Conservation (phyloP, 1,284 basidiomycete genomes). For the Cutaneotrichosporon mucoides region DNA sequence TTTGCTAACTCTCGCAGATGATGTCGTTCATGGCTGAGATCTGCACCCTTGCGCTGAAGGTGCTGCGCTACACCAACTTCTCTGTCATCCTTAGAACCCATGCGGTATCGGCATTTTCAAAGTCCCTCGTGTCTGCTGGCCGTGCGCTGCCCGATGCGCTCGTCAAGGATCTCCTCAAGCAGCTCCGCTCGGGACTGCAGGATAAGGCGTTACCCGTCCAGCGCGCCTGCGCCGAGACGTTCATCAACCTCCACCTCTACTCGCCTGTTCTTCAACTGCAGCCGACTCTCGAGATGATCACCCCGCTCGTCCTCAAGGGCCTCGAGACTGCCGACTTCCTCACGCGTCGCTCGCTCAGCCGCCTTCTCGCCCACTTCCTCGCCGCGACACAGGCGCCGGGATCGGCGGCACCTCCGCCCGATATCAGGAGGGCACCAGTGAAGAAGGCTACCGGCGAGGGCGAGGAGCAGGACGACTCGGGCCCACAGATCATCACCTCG, state of each 20-base stretch:
- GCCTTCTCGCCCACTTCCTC: slow-evolving; percentile 76
- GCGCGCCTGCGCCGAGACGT: slow-evolving; percentile 66
- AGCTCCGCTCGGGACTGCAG: slow-evolving; percentile 66
- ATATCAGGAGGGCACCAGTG: slow-evolving; percentile 54
- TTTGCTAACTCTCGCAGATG: slow-evolving; percentile 55
- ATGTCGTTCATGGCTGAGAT: slow-evolving; percentile 95
- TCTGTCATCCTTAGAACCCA: slow-evolving; percentile 76
- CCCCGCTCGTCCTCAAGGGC: slow-evolving; percentile 66
- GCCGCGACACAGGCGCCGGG: slow-evolving; percentile 77
- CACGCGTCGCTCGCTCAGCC: slow-evolving; percentile 73
- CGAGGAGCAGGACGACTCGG: slow-evolving; percentile 58
- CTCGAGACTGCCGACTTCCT: slow-evolving; percentile 78
- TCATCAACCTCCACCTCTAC: slow-evolving; percentile 34
- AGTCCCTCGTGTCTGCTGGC: slow-evolving; percentile 70
- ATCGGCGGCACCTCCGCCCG: slow-evolving; percentile 49
- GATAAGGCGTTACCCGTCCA: slow-evolving; percentile 87
- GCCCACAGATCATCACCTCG: slow-evolving; percentile 53
- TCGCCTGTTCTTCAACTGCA: slow-evolving; percentile 34
- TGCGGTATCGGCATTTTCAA: slow-evolving; percentile 70
- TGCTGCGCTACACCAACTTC: slow-evolving; percentile 64
- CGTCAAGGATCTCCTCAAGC: slow-evolving; percentile 79
- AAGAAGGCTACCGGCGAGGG: slow-evolving; percentile 62
- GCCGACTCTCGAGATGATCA: slow-evolving; percentile 32
- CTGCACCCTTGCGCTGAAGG: slow-evolving; percentile 60
- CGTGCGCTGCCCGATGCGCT: slow-evolving; percentile 75